Evolutionary conservation across 345 rosid genomes (phyloP).

Genomic region (Linum lewisii): DNA sequence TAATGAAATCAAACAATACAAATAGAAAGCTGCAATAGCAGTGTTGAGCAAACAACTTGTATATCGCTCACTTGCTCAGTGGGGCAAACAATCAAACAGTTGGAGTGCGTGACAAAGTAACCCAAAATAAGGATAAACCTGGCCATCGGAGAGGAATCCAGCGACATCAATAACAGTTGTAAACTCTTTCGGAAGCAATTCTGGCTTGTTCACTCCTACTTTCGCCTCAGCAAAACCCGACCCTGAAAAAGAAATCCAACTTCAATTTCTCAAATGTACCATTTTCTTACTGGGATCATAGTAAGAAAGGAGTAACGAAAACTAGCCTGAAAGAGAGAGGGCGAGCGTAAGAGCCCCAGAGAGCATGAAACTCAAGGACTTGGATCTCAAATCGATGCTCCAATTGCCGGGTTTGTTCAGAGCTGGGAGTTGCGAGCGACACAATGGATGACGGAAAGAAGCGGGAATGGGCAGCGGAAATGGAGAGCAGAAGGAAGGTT

Average conservation of each 20-base stretch:
- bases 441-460: constrained; percentile 19
- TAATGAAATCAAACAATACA: not conserved
- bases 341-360: constrained; percentile 61
- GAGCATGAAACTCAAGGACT: constrained; percentile 42
- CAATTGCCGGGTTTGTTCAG: constrained; percentile 19
- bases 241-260: constrained; percentile 27
- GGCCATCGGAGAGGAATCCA: constrained; percentile 89
- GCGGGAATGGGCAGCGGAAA: constrained; percentile 12
- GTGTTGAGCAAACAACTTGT: no score
- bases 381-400: constrained; percentile 35
- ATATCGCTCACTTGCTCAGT: not conserved
- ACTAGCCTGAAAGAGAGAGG: constrained; percentile 48
- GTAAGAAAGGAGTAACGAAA: not conserved
- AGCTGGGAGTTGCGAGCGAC: constrained; percentile 13
- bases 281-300: not conserved
- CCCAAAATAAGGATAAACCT: constrained; percentile 26
- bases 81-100: not conserved
- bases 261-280: not conserved
- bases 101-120: not conserved
- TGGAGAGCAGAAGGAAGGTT: constrained; percentile 7
- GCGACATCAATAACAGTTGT: constrained; percentile 80
- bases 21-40: not conserved
- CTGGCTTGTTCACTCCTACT: constrained; percentile 88
- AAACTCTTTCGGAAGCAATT: constrained; percentile 76
- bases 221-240: constrained; percentile 58